Conservation (phyloP, 495 filamentous ascomycete genomes). For the Daldinia vernicosa region DNA sequence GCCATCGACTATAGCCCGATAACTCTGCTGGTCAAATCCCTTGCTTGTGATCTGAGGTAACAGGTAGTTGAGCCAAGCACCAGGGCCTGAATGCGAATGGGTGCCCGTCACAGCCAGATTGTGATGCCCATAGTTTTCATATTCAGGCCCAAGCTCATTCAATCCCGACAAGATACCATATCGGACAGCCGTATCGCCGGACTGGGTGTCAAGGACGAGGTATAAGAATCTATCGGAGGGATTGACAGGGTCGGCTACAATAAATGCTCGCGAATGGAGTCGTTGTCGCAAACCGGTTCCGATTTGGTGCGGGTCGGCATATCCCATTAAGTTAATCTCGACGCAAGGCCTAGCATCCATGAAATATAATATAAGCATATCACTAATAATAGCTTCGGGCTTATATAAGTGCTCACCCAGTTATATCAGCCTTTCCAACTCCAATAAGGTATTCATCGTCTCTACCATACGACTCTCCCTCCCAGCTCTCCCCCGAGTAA, state of each 20-base stretch:
- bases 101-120: conserved; percentile 94
- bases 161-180: conserved; percentile 85
- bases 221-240: conserved; percentile 84
- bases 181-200: conserved; percentile 89
- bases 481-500: conserved; percentile 8
- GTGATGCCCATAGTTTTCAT: conserved; percentile 76
- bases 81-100: conserved; percentile 92
- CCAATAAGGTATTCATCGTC: conserved; percentile 77
- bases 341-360: conserved; percentile 74
- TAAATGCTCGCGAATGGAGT: conserved; percentile 90
- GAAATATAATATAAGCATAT: conserved; percentile 27
- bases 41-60: conserved; percentile 91
- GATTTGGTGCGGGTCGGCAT: conserved; percentile 85
- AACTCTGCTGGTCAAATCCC: conserved; percentile 90
- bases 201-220: conserved; percentile 85
- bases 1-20: conserved; percentile 89
- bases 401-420: conserved; percentile 65
- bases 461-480: conserved; percentile 32
- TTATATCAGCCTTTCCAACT: conserved; percentile 94
- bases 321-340: conserved; percentile 91
- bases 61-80: conserved; percentile 95
- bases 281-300: conserved; percentile 90
- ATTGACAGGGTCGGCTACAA: conserved; percentile 74
- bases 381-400: neutral
- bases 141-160: conserved; percentile 69